phyloP scores from a whole-genome alignment of 345 rosid species.

The Cardamine resedifolia region DNA sequence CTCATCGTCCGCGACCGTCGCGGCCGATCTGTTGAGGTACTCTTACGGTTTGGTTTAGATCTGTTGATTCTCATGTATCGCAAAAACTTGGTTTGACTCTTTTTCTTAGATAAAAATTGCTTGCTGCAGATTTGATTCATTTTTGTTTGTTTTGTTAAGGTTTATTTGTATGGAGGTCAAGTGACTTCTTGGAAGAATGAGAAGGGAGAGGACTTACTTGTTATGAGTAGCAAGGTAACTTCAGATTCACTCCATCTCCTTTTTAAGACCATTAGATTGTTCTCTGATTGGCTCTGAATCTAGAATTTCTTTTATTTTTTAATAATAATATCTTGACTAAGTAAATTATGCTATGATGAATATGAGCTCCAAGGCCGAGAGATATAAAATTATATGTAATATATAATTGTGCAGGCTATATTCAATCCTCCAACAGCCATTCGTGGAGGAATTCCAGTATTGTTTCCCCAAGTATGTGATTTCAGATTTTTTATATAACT shows the following conservation, averaged over 20 bases:
- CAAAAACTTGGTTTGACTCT: not conserved
- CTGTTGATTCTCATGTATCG: not conserved
- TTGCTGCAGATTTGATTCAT: not conserved
- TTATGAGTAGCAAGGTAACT: constrained; percentile 72
- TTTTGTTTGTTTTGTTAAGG: constrained; percentile 39
- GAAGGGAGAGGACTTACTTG: constrained; percentile 75
- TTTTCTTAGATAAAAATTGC: not conserved
- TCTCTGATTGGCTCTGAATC: not conserved
- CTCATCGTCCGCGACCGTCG: constrained; percentile 61
- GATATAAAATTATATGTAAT: constrained; percentile 14
- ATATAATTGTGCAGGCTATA: constrained; percentile 49
- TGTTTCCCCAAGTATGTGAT: constrained; percentile 83
- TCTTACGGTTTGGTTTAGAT: not conserved
- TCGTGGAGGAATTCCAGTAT: constrained; percentile 90
- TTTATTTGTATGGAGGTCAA: constrained; percentile 77
- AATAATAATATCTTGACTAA: no score
- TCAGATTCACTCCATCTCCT: constrained; percentile 3
- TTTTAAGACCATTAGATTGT: not conserved
- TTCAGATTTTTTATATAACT: not conserved
- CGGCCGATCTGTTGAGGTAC: constrained; percentile 75
- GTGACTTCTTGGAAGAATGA: constrained; percentile 91
- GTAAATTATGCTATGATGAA: not conserved
- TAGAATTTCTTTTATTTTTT: no score
- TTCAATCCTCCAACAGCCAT: constrained; percentile 70
- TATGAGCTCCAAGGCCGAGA: not conserved